Conservation (phyloP, 306 rosid genomes). For the Quercus aquifolioides region DNA sequence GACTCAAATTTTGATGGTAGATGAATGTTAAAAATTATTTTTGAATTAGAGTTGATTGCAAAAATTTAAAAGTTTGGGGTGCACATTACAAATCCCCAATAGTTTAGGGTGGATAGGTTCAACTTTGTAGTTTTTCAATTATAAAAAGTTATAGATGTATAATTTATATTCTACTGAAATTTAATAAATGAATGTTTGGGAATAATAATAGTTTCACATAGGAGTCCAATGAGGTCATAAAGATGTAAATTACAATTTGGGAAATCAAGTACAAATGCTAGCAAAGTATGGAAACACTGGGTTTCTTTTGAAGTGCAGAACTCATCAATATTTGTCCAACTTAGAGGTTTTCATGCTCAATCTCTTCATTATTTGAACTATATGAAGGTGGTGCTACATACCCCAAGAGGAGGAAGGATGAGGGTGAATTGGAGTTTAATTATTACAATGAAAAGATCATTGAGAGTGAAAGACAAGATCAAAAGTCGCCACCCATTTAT, state of each 20-base stretch:
- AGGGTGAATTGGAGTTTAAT: background rate
- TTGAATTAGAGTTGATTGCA: too few species aligned
- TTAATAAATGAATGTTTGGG: background rate
- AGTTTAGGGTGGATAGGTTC: too few species aligned
- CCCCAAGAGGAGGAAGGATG: background rate
- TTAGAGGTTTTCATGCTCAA: background rate
- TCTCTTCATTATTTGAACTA: background rate
- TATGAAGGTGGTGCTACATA: background rate
- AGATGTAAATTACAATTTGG: background rate
- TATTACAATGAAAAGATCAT: background rate
- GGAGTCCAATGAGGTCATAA: background rate
- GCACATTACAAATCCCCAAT: too few species aligned
- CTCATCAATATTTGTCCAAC: too few species aligned
- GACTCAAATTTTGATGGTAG: too few species aligned
- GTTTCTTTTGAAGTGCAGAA: too few species aligned
- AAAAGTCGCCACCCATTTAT: background rate
- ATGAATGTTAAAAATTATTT: too few species aligned
- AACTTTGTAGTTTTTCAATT: too few species aligned
- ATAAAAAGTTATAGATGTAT: too few species aligned
- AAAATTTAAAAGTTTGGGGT: too few species aligned
- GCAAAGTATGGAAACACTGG: too few species aligned
- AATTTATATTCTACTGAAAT: background rate
- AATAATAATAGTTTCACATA: background rate
- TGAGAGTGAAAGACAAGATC: background rate
- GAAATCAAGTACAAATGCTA: too few species aligned